Conservation (phyloP, 1,284 basidiomycete species). For the Trichosporon sp. region DNA sequence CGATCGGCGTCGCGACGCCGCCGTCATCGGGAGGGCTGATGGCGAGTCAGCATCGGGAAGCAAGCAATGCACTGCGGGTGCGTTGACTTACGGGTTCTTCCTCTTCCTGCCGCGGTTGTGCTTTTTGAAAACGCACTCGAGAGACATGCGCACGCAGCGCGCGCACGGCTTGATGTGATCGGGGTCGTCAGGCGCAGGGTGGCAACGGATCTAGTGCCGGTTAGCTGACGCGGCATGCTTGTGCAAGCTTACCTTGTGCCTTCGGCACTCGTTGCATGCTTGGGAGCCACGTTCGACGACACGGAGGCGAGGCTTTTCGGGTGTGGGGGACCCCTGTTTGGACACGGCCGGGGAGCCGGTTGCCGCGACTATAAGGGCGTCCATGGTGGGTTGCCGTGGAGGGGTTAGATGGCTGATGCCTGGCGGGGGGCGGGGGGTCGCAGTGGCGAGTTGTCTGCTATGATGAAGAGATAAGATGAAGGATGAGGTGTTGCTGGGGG, state of each 20-base stretch:
- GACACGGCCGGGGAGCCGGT: conserved; percentile 15
- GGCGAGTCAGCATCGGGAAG: background rate
- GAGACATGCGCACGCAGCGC: conserved; percentile 30
- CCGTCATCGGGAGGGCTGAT: conserved; percentile 5
- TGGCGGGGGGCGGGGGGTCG: background rate
- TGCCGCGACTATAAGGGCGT: conserved; percentile 10
- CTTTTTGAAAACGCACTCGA: conserved; percentile 34
- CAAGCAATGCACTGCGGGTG: background rate
- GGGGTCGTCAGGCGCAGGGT: conserved; percentile 33
- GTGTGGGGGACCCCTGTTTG: conserved; percentile 14
- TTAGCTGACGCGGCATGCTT: background rate
- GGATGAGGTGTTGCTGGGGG: background rate
- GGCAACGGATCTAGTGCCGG: conserved; percentile 31
- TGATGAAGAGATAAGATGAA: background rate
- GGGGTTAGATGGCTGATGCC: background rate
- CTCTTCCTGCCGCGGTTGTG: conserved; percentile 35
- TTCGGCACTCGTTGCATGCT: conserved; percentile 35
- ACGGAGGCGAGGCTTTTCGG: conserved; percentile 25
- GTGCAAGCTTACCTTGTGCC: conserved; percentile 27
- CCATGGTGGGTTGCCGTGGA: conserved; percentile 9
- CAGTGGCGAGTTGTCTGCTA: background rate
- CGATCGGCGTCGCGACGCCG: conserved; percentile 9
- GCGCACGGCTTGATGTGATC: conserved; percentile 30
- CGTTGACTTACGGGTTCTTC: conserved; percentile 31
- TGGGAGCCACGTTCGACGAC: conserved; percentile 32